Evolutionary conservation across 1,284 basidiomycete species (phyloP).

Genomic region (Puccinia coronata): DNA sequence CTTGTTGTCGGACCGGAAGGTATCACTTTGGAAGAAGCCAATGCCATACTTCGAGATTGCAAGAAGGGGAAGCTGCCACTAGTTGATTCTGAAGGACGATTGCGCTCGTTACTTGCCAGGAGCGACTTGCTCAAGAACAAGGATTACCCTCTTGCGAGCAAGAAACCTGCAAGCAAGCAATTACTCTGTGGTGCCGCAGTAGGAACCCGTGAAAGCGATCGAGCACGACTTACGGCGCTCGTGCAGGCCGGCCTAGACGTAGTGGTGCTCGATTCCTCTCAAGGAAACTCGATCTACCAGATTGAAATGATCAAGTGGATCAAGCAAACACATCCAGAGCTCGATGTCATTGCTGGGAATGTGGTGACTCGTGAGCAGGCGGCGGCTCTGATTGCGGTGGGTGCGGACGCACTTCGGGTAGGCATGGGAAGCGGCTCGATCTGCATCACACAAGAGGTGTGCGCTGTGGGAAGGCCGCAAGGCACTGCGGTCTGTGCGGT

Average conservation of each 20-base stretch:
- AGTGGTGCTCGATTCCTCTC: conserved; percentile 90
- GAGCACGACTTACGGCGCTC: conserved; percentile 78
- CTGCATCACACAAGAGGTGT: conserved; percentile 99
- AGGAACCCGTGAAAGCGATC: conserved; percentile 87
- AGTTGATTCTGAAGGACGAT: conserved; percentile 72
- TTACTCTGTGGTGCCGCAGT: conserved; percentile 96
- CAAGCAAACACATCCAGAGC: conserved; percentile 77
- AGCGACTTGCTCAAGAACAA: conserved; percentile 98
- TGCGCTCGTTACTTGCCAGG: conserved; percentile 85
- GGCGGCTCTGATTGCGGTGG: conserved; percentile 86
- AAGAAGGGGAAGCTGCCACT: conserved; percentile 98
- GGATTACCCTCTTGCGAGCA: conserved; percentile 91
- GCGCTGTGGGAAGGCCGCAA: conserved; percentile 98
- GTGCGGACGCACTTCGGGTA: conserved; percentile 88
- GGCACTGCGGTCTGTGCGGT: conserved; percentile 95
- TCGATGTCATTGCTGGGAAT: conserved; percentile 94
- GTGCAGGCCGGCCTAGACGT: conserved; percentile 95
- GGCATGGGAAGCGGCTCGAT: conserved; percentile 99
- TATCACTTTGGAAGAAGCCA: conserved; percentile 87
- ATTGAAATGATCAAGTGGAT: conserved; percentile 95
- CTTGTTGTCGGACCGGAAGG: conserved; percentile 81
- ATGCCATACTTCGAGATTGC: conserved; percentile 88
- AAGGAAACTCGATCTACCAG: conserved; percentile 93
- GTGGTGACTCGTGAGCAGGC: conserved; percentile 98
- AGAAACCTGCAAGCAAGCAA: conserved; percentile 88